Evolutionary conservation across 352 stramenopile species (phyloP).

Genomic region (Globisporangium yorkense): DNA sequence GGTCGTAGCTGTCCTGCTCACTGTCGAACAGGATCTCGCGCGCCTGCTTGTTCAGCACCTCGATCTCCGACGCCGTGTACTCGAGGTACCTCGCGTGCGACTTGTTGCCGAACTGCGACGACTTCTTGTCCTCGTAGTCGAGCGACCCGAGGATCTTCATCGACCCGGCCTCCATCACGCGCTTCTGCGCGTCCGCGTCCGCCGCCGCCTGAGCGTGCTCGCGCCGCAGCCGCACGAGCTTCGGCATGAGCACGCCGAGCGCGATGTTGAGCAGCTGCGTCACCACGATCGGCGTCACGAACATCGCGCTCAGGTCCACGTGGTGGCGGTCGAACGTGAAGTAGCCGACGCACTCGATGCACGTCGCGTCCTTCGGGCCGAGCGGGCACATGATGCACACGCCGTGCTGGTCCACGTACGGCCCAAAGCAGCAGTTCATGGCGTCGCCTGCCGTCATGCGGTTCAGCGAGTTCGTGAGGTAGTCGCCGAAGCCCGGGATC

Average conservation of each 20-base stretch:
- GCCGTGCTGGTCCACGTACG: slow-evolving; percentile 72
- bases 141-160: slow-evolving; percentile 82
- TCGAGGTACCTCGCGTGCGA: slow-evolving; percentile 58
- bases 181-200: slow-evolving; percentile 60
- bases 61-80: slow-evolving; percentile 52
- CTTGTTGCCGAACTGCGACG: slow-evolving; percentile 71
- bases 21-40: slow-evolving; percentile 69
- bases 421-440: slow-evolving; percentile 86
- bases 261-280: slow-evolving; percentile 80
- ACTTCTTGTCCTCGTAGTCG: slow-evolving; percentile 69
- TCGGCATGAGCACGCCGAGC: slow-evolving; percentile 54
- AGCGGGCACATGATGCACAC: slow-evolving; percentile 58
- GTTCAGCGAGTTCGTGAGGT: slow-evolving; percentile 83
- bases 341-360: slow-evolving; percentile 70
- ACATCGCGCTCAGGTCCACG: slow-evolving; percentile 82
- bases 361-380: slow-evolving; percentile 56
- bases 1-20: slow-evolving; percentile 66
- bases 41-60: slow-evolving; percentile 61
- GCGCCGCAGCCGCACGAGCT: slow-evolving; percentile 60
- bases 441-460: slow-evolving; percentile 72
- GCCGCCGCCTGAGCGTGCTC: slow-evolving; percentile 52
- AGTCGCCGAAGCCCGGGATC: slow-evolving; percentile 76
- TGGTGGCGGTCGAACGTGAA: slow-evolving; percentile 83
- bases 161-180: slow-evolving; percentile 55
- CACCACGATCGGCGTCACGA: slow-evolving; percentile 83